A percentile compares a stretch with the other conserved stretches of the same genome.
phyloP scores from a whole-genome alignment of 2,329 filamentous ascomycete genomes.

The Alternaria arborescens region DNA sequence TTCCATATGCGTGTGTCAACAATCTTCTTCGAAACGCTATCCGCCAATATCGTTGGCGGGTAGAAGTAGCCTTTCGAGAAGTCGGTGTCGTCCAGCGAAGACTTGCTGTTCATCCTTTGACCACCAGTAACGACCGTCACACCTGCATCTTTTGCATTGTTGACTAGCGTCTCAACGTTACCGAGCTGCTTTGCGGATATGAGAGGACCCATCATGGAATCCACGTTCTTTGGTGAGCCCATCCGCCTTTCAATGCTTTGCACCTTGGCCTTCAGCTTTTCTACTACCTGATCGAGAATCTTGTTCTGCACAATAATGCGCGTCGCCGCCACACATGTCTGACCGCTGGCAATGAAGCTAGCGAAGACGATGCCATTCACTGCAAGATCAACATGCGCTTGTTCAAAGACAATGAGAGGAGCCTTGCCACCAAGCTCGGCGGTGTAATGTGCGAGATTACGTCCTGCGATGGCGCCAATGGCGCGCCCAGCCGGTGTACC shows the following conservation, averaged over 20 bases:
- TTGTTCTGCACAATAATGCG: slow-evolving; percentile 61
- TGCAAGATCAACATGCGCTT: slow-evolving; percentile 48
- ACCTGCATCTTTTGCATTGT: slow-evolving; percentile 49
- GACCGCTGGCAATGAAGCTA: slow-evolving; percentile 62
- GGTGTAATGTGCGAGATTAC: slow-evolving; percentile 48
- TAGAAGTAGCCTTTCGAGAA: slow-evolving; percentile 63
- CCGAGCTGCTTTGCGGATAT: slow-evolving; percentile 63
- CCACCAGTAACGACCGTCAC: slow-evolving; percentile 59
- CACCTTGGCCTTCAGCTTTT: slow-evolving; percentile 53
- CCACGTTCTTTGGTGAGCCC: slow-evolving; percentile 64
- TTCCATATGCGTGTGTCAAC: slow-evolving; percentile 50
- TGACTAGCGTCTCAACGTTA: slow-evolving; percentile 50
- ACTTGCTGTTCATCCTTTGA: slow-evolving; percentile 57
- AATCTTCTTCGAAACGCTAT: slow-evolving; percentile 41
- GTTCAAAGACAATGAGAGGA: slow-evolving; percentile 49
- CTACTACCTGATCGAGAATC: slow-evolving; percentile 53
- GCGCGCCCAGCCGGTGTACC: slow-evolving; percentile 49
- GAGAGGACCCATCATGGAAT: slow-evolving; percentile 71
- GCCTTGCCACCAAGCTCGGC: slow-evolving; percentile 51
- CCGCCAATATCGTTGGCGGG: slow-evolving; percentile 55
- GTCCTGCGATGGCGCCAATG: slow-evolving; percentile 48
- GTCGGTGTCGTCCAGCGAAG: slow-evolving; percentile 61
- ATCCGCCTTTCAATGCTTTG: slow-evolving; percentile 64
- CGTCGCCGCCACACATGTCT: slow-evolving; percentile 66
- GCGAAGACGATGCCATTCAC: slow-evolving; percentile 52